These are phyloP conservation scores for Flaveria trinervia DNA, from an alignment of 129 eudicot species.

Conservation along the genomic window DNA sequence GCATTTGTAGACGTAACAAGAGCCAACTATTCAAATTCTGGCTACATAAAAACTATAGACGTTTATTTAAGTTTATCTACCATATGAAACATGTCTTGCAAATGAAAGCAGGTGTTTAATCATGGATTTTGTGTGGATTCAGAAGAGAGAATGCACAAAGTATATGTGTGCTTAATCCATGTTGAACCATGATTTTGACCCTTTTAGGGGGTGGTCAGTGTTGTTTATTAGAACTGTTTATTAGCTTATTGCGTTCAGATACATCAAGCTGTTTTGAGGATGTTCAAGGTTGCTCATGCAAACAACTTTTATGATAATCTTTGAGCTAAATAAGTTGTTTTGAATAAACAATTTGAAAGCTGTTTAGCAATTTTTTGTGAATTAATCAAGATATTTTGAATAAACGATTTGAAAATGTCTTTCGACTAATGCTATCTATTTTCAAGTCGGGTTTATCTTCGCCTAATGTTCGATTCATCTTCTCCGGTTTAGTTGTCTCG, in stretches of 20 bases:
- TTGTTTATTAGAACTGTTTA: neutral
- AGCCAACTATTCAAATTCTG: slow-evolving; percentile 2
- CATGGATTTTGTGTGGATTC: no score
- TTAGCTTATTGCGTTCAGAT: neutral
- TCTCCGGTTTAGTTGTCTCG: no score
- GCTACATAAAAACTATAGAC: slow-evolving; percentile 19
- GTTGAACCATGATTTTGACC: neutral
- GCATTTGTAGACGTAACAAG: slow-evolving; percentile 5
- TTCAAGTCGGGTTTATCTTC: no score
- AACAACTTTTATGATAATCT: neutral
- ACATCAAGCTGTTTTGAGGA: neutral
- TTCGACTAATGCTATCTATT: no score
- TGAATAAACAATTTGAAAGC: neutral
- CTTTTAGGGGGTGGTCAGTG: neutral
- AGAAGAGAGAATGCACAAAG: neutral
- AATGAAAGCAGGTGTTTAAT: no score
- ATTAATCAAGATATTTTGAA: no score
- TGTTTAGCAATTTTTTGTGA: neutral
- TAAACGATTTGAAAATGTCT: no score
- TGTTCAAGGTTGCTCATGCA: neutral
- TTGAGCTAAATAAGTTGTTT: neutral
- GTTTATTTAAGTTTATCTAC: neutral
- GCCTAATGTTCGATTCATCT: no score
- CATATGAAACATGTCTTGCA: slow-evolving; percentile 13
- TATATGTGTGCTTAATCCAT: neutral